phyloP scores from a whole-genome alignment of 352 stramenopile genomes.

The Globisporangium echinulatum region DNA sequence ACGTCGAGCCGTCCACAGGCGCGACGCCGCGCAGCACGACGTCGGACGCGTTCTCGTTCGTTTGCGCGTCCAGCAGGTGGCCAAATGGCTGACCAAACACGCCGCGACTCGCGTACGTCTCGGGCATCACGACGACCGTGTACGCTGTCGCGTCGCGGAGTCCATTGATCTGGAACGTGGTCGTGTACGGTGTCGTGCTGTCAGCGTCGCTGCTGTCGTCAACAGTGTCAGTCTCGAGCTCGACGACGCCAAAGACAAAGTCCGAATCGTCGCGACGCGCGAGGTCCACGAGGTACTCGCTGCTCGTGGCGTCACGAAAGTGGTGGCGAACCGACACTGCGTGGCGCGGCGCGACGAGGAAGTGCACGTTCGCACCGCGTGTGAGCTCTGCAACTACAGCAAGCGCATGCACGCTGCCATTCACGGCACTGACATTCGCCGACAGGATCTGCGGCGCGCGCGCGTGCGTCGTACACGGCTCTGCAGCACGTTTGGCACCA shows the following conservation, averaged over 20 bases:
- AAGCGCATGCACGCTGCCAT: slow-evolving; percentile 43
- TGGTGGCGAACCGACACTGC: slow-evolving; percentile 16
- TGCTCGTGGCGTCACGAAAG: slow-evolving; percentile 26
- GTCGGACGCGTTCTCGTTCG: slow-evolving; percentile 62
- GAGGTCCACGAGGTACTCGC: slow-evolving; percentile 22
- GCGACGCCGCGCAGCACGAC: slow-evolving; percentile 22
- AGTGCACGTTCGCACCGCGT: slow-evolving; percentile 46
- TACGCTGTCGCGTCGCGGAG: slow-evolving; percentile 48
- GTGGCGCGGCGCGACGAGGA: slow-evolving; percentile 18
- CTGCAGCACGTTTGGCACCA: slow-evolving; percentile 17
- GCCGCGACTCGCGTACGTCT: slow-evolving; percentile 56
- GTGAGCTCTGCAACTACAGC: slow-evolving; percentile 35
- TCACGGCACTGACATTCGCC: slow-evolving; percentile 24
- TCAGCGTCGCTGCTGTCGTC: neutral
- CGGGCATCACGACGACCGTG: slow-evolving; percentile 46
- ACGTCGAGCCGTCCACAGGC: slow-evolving; percentile 30
- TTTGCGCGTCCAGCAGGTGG: slow-evolving; percentile 38
- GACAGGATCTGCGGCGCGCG: slow-evolving; percentile 33
- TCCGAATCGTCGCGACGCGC: slow-evolving; percentile 11
- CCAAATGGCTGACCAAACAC: slow-evolving; percentile 45
- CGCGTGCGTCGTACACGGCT: slow-evolving; percentile 37
- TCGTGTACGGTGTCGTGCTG: slow-evolving; percentile 10
- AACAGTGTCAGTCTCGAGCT: neutral
- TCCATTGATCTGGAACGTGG: slow-evolving; percentile 29
- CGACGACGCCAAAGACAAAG: slow-evolving; percentile 7